phyloP scores from a whole-genome alignment of 2,329 filamentous ascomycete species.

The Drechslerella dactyloides region DNA sequence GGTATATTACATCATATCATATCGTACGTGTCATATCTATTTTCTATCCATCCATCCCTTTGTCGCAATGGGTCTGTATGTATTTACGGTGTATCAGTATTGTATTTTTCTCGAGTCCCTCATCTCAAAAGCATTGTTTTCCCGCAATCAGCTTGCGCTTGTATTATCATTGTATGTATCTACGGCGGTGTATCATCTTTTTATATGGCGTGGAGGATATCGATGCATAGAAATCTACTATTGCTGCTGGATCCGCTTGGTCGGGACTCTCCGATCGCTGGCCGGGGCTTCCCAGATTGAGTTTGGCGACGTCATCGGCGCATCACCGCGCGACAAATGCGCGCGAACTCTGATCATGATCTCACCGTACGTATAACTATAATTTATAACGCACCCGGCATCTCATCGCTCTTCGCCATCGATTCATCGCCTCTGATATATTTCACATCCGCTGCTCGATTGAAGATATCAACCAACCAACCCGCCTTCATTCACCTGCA shows the following conservation, averaged over 20 bases:
- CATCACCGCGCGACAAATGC: slow-evolving; percentile 21
- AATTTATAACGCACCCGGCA: not conserved
- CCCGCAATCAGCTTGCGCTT: too few relatives aligned
- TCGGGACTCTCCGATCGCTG: slow-evolving; percentile 1
- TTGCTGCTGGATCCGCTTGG: too few relatives aligned
- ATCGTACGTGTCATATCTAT: not conserved
- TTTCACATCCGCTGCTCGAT: not conserved
- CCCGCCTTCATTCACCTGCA: not conserved
- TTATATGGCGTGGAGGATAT: not conserved
- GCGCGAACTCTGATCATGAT: not conserved
- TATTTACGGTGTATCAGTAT: slow-evolving; percentile 16
- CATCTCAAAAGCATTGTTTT: not conserved
- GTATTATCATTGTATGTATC: not conserved
- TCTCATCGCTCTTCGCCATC: slow-evolving; percentile 1
- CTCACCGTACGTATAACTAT: too few relatives aligned
- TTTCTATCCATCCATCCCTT: not conserved
- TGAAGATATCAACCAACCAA: not conserved
- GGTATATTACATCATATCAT: too few relatives aligned
- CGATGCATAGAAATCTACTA: too few relatives aligned
- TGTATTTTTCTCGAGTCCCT: not conserved
- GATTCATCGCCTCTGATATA: too few relatives aligned
- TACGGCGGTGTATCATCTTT: not conserved
- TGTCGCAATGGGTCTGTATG: too few relatives aligned
- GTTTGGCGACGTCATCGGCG: slow-evolving; percentile 37
- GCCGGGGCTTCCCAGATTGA: not conserved